Evolutionary conservation across 1,139 yeast genomes (phyloP), one percentile per base, ranked within the genome.

Genomic region (Pichia sorboxylosa): DNA sequence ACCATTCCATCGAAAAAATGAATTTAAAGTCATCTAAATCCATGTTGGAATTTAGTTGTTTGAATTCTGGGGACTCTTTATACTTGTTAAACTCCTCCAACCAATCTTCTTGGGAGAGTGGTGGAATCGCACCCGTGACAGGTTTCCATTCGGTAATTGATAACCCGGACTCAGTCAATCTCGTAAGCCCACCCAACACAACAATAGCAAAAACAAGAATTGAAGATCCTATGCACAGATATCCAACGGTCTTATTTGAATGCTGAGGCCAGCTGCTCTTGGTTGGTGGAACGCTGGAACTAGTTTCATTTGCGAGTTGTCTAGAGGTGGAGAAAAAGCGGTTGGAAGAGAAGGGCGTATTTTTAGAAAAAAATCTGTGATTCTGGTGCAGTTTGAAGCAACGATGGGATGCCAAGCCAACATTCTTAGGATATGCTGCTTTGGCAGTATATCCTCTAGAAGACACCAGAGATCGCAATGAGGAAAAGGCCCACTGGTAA

Each of bases 111-210:
- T 82, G 74, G 34, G 61, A 71, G 50, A 82, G 52, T 1, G 98
- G 98, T 5, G 98, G 98, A 14, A 92, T 56, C 3, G 93, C 61
- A 26, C 99, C 99, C 0, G 98, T 85, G 21, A 92, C 87, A 1
- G 99, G 99, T 54, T 77, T 83, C 99, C 99, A 92, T 56, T 92
- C 98, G 1, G 98, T 90, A 52, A 92, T 92, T 30, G 94, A 82
- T 31, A 92, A 64, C 1, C 98, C 99, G 2, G 94, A 82, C 53
- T 92, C 98, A 0, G 98, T 92, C 30, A 92, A 64, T 48, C 99
- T 69, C 0, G 98, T 92, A 32, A 92, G 66, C 0, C 99, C 99
- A 31, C 98, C 99, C 5, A 92, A 64, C n/a, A 92, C 79, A 13
- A 90, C 97, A 39, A 92, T 92, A 27, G 94, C 95, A 55, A 90